A percentile compares a stretch with the other conserved stretches of the same genome.
Evolutionary conservation across 1,139 yeast genomes (phyloP).

Genomic region (Pichia sp.): DNA sequence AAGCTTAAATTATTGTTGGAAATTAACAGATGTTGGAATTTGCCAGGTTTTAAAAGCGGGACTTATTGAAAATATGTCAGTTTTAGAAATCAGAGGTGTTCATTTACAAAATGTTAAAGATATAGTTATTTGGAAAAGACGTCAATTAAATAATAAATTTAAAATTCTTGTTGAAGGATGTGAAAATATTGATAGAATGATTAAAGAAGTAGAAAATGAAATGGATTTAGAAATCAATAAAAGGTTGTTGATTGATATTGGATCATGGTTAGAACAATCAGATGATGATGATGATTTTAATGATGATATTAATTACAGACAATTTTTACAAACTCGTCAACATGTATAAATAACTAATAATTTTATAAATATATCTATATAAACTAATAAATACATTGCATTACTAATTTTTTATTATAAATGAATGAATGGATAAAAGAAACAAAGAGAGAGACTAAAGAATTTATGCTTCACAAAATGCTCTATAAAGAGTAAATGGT

Average conservation of each 20-base stretch:
- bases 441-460: too few relatives aligned
- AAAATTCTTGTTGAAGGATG: conserved; percentile 71
- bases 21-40: conserved; percentile 59
- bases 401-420: too few relatives aligned
- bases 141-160: conserved; percentile 42
- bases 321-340: conserved; percentile 1
- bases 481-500: conserved; percentile 72
- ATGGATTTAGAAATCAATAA: conserved; percentile 52
- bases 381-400: too few relatives aligned
- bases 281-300: conserved; percentile 36
- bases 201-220: conserved; percentile 56
- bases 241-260: conserved; percentile 48
- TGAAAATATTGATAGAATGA: conserved; percentile 53
- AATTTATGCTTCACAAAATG: conserved; percentile 65
- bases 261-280: conserved; percentile 49
- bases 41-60: conserved; percentile 53
- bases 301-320: conserved; percentile 7
- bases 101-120: conserved; percentile 56
- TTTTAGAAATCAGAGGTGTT: conserved; percentile 70
- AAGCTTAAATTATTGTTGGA: conserved; percentile 70
- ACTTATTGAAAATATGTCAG: conserved; percentile 57
- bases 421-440: too few relatives aligned
- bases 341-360: too few relatives aligned
- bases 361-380: too few relatives aligned
- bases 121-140: conserved; percentile 60